Base-by-base conservation (phyloP, 306 rosid species). In the Gastrolobium bilobum region DNA sequence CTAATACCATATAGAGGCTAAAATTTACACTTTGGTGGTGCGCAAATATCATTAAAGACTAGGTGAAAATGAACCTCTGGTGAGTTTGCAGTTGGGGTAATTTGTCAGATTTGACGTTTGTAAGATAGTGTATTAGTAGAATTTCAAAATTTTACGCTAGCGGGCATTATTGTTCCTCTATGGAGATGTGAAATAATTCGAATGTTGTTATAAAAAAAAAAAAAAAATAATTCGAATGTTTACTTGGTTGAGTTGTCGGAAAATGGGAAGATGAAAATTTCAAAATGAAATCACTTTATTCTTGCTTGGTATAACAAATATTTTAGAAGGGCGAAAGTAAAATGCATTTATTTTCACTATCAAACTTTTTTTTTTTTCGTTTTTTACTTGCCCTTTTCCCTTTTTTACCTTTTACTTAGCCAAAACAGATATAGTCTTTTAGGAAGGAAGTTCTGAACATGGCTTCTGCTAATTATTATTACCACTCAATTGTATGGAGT, bases 401-500 rank as follows among this genome's bases (percentile, higher is more conserved):
- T 30, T 42, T 42, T 6, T 31, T 14, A 57, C 54, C 65, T 73
- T 57, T 42, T 73, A 13, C 68, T 11, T 57, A 30, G 11, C 58
- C 44, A 33, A 73, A 73, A 73, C 52, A 73, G 68, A 5, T 30
- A 39, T 58, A 51, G 48, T 51, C 75, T 50, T 69, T 34, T 70
- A 70, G 75, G 62, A 68, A 51, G 76, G 37, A 7, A 52, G 30
- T 52, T 39, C 66, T 54, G 62, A 34, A 1, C 53, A 39, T 39
- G 30, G 68, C 30, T 46, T 57, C 68, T 58, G 43, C 7, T 54
- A 29, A 39, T 72, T 72, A 39, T 54, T 72, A 7, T 40, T 31
- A 8, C 44, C 57, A 42, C 58, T 44, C 29, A 48, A 59, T n/a
- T 60, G 4, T 68, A 6, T 74, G 44, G 43, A 43, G 34, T 39